A percentile compares a stretch with the other conserved stretches of the same genome.
phyloP scores from a whole-genome alignment of 2,329 filamentous ascomycete genomes.

The Xylariaceae sp. region DNA sequence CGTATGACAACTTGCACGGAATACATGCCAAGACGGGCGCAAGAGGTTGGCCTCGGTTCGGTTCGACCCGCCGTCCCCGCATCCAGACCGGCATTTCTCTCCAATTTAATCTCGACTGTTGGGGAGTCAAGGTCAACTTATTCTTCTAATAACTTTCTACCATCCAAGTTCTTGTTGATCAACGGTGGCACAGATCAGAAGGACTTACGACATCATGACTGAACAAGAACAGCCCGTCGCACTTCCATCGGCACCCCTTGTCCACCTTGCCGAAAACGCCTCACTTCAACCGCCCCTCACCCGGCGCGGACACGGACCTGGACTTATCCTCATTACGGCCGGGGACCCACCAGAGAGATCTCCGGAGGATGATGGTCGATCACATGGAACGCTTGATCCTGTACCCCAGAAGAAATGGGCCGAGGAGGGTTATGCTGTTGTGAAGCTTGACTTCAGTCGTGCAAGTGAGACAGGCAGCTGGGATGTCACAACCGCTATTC shows the following conservation, averaged over 20 bases:
- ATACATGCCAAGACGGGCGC: too few relatives aligned
- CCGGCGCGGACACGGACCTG: constrained; percentile 35
- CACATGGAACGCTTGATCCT: constrained; percentile 38
- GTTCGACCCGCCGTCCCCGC: background rate
- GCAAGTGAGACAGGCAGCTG: constrained; percentile 8
- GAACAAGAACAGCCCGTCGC: constrained; percentile 9
- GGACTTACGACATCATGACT: background rate
- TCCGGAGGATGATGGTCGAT: background rate
- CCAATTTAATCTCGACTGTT: background rate
- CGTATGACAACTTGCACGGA: too few relatives aligned
- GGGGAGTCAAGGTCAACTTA: background rate
- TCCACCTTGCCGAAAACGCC: constrained; percentile 9
- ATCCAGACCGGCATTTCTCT: background rate
- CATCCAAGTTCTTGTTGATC: background rate
- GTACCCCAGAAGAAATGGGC: constrained; percentile 62
- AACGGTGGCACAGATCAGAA: background rate
- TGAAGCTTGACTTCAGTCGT: constrained; percentile 41
- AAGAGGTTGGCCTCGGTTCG: background rate
- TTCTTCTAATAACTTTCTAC: background rate
- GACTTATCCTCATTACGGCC: constrained; percentile 33
- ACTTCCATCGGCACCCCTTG: constrained; percentile 15
- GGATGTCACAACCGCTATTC: constrained; percentile 9
- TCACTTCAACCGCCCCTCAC: constrained; percentile 31
- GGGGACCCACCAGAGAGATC: constrained; percentile 13
- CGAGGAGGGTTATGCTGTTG: constrained; percentile 63